Evolutionary conservation across 2,329 filamentous ascomycete species (phyloP), one percentile per base, ranked within the genome.

Genomic region (Aspergillus clavatus): DNA sequence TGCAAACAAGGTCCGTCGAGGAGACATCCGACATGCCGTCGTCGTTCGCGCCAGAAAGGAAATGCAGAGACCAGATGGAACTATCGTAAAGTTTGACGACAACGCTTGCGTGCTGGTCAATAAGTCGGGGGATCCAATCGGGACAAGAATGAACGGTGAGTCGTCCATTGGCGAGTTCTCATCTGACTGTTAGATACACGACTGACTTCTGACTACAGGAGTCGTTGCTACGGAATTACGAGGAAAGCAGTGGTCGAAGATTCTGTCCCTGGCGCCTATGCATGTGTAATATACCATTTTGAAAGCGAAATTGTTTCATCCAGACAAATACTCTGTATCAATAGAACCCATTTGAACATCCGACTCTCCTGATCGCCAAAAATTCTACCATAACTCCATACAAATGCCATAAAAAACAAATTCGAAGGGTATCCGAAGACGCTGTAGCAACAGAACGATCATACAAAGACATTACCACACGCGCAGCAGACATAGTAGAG

Each of bases 21-120:
- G 93, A 58, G 93, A 98, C 71, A 94, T 98, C 58, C 83, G 91
- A 54, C 93, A 98, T 70, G 93, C 93, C 16, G 89, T 98, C 36
- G 83, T 98, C 21, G 94, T 98, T 47, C 86, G 93, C 53, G 95
- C 91, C 28, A 82, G 76, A 60, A 95, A 97, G 74, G 86, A 90
- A 72, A 81, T 86, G 50, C 87, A 93, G 69, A 80, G 93, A 52
- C 81, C 82, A 24, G 93, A 98, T 73, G 93, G 93, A 42, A 90
- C 85, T 63, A 83, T 93, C 38, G 84, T 98, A 55, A 84, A 84
- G 57, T 98, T 98, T 68, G 93, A 95, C 71, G 93, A 98, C 72
- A 98, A 98, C 70, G 93, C 93, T 38, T 98, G 93, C 67, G 93
- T 98, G 37, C 76, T 98, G 57, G 86, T 98, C 69, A 97, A 94